Evolutionary conservation across 805 yeast genomes (phyloP).

Genomic region (Metschnikowia orientalis): DNA sequence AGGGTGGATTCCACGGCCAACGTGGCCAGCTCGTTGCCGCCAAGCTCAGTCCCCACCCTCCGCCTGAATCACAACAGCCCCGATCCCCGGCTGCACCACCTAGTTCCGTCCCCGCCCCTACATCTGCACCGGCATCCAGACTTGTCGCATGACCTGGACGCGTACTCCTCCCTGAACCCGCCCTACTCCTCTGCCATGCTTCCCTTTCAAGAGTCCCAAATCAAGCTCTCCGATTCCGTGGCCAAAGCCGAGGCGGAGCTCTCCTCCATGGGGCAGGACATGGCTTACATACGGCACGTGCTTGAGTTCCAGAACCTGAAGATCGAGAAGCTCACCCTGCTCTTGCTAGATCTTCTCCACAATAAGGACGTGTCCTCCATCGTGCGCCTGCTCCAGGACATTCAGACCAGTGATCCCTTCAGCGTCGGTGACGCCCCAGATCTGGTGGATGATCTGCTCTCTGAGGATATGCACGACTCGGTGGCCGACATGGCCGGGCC

Average conservation of each 20-base stretch:
- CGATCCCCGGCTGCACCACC: constrained; percentile 10
- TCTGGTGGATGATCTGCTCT: constrained; percentile 14
- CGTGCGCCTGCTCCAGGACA: constrained; percentile 26
- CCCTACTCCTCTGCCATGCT: constrained; percentile 2
- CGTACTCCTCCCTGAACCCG: not conserved
- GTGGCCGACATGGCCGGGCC: constrained; percentile 12
- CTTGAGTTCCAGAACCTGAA: constrained; percentile 36
- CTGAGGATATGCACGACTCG: constrained; percentile 13
- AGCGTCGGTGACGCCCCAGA: constrained; percentile 15
- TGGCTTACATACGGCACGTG: constrained; percentile 33
- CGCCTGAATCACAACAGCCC: constrained; percentile 1
- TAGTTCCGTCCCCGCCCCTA: constrained; percentile 11
- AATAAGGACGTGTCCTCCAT: constrained; percentile 25
- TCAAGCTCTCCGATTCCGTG: constrained; percentile 13
- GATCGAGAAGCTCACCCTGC: constrained; percentile 34
- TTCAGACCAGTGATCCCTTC: constrained; percentile 22
- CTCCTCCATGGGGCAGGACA: constrained; percentile 26
- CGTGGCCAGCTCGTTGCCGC: constrained; percentile 4
- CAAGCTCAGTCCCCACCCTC: constrained; percentile 2
- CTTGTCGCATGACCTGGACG: not conserved
- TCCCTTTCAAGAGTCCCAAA: constrained; percentile 13
- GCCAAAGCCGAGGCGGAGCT: constrained; percentile 27
- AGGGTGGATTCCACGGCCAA: constrained; percentile 12
- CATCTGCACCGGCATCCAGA: constrained; percentile 8
- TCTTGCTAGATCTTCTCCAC: constrained; percentile 31